These are phyloP conservation scores for Penicillium sp. DNA, from an alignment of 2,329 filamentous ascomycete genomes.

Conservation along the genomic window DNA sequence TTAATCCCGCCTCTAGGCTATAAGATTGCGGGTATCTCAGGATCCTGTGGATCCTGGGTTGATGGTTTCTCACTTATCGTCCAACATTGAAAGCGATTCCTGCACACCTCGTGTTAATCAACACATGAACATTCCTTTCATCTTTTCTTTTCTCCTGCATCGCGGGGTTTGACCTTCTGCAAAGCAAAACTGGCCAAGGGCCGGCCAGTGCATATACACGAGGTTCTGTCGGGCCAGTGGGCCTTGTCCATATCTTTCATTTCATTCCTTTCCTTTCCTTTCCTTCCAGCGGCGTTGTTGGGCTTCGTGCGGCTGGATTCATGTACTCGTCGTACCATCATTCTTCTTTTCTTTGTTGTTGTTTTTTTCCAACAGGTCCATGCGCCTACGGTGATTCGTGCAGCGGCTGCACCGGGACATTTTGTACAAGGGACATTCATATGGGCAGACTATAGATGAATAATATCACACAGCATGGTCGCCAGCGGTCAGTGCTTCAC, in stretches of 20 bases:
- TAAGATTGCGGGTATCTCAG: slow-evolving; percentile 82
- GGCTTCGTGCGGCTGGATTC: slow-evolving; percentile 12
- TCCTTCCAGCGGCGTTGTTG: slow-evolving; percentile 11
- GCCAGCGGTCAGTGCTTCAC: not conserved
- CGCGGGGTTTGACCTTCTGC: slow-evolving; percentile 2
- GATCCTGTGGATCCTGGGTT: slow-evolving; percentile 76
- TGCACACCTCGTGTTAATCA: not conserved
- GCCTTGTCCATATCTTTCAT: slow-evolving; percentile 19
- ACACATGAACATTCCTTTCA: not conserved
- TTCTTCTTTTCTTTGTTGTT: slow-evolving; percentile 1
- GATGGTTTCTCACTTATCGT: slow-evolving; percentile 85
- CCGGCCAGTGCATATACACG: slow-evolving; percentile 17
- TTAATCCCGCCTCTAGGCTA: slow-evolving; percentile 88
- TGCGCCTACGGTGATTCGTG: not conserved
- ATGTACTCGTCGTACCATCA: slow-evolving; percentile 14
- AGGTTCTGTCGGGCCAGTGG: slow-evolving; percentile 6
- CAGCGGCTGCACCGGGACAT: slow-evolving; percentile 7
- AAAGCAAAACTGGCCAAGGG: slow-evolving; percentile 5
- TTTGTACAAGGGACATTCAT: slow-evolving; percentile 21
- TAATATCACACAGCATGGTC: slow-evolving; percentile 15
- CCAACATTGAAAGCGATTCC: slow-evolving; percentile 53
- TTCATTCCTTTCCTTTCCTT: slow-evolving; percentile 2
- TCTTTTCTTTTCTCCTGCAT: slow-evolving; percentile 3
- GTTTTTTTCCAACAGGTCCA: slow-evolving; percentile 6
- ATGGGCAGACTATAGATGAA: slow-evolving; percentile 18